phyloP scores from a whole-genome alignment of 129 eudicot genomes.

The Solidago caesia region DNA sequence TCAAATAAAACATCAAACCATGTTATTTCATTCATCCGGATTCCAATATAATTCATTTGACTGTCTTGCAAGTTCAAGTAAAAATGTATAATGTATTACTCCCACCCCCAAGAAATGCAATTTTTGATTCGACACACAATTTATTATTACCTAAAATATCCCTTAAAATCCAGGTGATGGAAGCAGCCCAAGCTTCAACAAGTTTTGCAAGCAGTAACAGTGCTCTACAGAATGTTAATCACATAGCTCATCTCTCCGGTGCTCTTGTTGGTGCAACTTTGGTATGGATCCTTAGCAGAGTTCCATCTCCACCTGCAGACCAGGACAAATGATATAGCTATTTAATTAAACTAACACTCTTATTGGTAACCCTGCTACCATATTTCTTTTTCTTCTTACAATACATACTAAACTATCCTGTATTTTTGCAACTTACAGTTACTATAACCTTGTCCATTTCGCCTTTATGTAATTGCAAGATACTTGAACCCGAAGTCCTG shows the following conservation, averaged over 20 bases:
- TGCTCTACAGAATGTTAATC: conserved; percentile 73
- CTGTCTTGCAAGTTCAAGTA: background rate
- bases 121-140: background rate
- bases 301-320: conserved; percentile 57
- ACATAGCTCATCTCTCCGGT: conserved; percentile 77
- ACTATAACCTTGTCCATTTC: conserved; percentile 9
- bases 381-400: background rate
- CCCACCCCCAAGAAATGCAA: background rate
- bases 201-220: conserved; percentile 53
- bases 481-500: background rate
- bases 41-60: background rate
- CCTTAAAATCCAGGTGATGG: conserved; percentile 70
- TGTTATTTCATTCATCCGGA: no score
- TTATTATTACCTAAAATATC: background rate
- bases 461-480: conserved; percentile 16
- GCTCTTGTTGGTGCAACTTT: conserved; percentile 38
- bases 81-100: background rate
- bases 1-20: background rate
- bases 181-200: conserved; percentile 93
- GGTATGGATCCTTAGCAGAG: conserved; percentile 78
- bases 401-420: background rate
- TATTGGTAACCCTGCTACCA: conserved; percentile 2
- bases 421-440: background rate
- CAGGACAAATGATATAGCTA: conserved; percentile 27
- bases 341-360: conserved; percentile 2